Evolutionary conservation across 768 basidiomycete genomes (phyloP).

Genomic region (Lactarius sanguifluus): DNA sequence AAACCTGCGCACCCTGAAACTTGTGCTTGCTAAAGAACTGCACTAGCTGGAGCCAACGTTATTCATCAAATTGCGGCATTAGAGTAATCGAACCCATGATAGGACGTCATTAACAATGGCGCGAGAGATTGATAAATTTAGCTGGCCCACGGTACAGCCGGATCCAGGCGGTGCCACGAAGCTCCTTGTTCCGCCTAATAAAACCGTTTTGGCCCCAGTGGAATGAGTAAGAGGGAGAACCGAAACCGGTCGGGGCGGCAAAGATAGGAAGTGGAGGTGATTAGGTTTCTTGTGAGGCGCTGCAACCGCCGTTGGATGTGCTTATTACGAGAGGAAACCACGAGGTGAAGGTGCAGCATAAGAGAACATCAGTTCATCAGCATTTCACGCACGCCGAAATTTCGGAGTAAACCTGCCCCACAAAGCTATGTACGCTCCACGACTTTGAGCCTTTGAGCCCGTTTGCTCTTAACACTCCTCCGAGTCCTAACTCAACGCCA

Average conservation of each 20-base stretch:
- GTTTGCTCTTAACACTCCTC: not conserved
- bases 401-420: not conserved
- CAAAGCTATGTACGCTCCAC: not conserved
- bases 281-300: constrained; percentile 16
- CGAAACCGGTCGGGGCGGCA: not conserved
- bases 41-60: not conserved
- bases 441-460: not conserved
- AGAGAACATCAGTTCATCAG: constrained; percentile 1
- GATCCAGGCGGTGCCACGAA: constrained; percentile 7
- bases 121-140: constrained; percentile 3
- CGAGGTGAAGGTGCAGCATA: constrained; percentile 13
- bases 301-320: constrained; percentile 8
- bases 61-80: constrained; percentile 13
- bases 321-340: constrained; percentile 18
- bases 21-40: constrained; percentile 1
- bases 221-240: not conserved
- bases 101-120: constrained; percentile 15
- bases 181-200: not conserved
- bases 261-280: constrained; percentile 1
- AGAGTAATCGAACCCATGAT: constrained; percentile 12
- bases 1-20: constrained; percentile 16
- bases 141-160: not conserved
- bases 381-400: constrained; percentile 9
- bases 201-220: not conserved
- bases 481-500: too few species aligned